Conservation (phyloP, 192 early-diverging fungal species). For the Ambispora gerdemannii region DNA sequence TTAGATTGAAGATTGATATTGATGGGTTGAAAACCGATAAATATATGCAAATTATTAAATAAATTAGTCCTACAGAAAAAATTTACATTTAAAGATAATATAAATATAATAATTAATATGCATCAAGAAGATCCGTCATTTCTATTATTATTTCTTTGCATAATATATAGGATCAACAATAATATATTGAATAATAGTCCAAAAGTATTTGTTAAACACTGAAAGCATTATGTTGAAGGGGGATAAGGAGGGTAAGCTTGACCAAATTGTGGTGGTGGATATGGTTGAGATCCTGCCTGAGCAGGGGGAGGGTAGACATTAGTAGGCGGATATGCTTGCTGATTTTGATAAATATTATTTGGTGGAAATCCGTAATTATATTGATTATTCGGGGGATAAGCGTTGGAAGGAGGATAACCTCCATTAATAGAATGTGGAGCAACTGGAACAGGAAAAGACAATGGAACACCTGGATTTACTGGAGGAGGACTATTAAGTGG, state of each 20-base stretch:
- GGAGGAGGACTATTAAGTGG: background rate
- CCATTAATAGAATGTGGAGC: background rate
- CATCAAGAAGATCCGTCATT: no score
- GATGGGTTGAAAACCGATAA: no score
- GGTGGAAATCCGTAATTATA: background rate
- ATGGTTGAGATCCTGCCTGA: background rate
- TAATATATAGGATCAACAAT: no score
- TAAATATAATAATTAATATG: no score
- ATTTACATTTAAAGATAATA: no score
- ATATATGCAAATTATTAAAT: no score
- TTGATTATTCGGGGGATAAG: constrained; percentile 13
- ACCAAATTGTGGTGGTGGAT: background rate
- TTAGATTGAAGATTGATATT: no score
- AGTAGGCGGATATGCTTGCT: background rate
- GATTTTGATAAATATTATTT: background rate
- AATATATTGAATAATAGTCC: no score
- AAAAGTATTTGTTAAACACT: background rate
- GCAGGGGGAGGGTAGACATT: constrained; percentile 12
- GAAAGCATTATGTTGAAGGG: background rate
- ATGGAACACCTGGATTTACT: background rate
- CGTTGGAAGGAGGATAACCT: background rate
- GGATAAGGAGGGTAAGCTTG: constrained; percentile 9
- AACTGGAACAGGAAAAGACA: constrained; percentile 12
- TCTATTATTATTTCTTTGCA: no score
- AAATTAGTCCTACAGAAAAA: no score